These are phyloP conservation scores for Myochromella boudieri DNA, from an alignment of 768 basidiomycete species.

Conservation along the genomic window DNA sequence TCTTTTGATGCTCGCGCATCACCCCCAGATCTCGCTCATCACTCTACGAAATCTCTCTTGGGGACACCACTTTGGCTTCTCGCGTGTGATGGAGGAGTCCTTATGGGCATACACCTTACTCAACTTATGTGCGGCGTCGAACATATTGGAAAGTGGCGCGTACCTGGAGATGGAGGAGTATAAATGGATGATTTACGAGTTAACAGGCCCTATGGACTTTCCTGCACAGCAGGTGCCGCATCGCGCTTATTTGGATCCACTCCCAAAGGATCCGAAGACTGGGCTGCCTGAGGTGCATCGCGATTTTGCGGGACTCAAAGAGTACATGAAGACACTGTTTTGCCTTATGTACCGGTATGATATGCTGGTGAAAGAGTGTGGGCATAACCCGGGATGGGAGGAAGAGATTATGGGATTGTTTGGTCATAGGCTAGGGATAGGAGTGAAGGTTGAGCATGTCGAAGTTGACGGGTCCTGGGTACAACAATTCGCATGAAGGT, in stretches of 20 bases:
- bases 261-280: conserved; percentile 2
- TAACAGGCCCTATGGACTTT: conserved; percentile 23
- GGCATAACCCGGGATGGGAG: conserved; percentile 30
- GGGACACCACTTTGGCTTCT: conserved; percentile 34
- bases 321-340: conserved; percentile 36
- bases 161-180: conserved; percentile 26
- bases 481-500: not conserved
- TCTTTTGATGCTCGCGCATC: conserved; percentile 36
- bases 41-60: conserved; percentile 24
- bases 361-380: conserved; percentile 34
- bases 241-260: conserved; percentile 21
- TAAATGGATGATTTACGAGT: conserved; percentile 12
- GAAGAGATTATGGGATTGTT: conserved; percentile 16
- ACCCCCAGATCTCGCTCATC: conserved; percentile 30
- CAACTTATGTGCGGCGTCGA: conserved; percentile 32
- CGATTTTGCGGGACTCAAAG: conserved; percentile 23
- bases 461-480: not conserved
- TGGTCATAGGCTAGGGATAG: not conserved
- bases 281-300: conserved; percentile 15
- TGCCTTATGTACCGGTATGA: conserved; percentile 36
- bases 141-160: conserved; percentile 23
- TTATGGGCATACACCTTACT: conserved; percentile 34
- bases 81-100: conserved; percentile 27
- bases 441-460: not conserved
- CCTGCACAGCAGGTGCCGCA: conserved; percentile 33